Evolutionary conservation across 768 basidiomycete genomes (phyloP).

Genomic region (Pulveroboletus frians): DNA sequence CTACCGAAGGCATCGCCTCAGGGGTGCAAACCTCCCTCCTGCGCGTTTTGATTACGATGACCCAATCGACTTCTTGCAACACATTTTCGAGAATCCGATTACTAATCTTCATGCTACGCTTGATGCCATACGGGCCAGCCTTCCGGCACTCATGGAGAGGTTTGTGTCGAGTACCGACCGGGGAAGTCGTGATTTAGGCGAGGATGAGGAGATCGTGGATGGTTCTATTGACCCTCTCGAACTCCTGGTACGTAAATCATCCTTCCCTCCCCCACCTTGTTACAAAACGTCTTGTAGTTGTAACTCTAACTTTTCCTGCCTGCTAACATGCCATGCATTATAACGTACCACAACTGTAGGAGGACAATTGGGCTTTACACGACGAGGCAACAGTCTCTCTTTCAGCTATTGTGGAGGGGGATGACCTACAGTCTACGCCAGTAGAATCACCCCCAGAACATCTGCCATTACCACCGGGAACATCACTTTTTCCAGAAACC

Average conservation of each 20-base stretch:
- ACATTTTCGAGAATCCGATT: slow-evolving; percentile 44
- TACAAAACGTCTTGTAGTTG: slow-evolving; percentile 27
- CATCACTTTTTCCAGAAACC: slow-evolving; percentile 9
- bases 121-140: slow-evolving; percentile 31
- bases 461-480: neutral
- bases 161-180: slow-evolving; percentile 9
- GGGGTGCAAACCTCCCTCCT: slow-evolving; percentile 21
- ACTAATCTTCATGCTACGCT: slow-evolving; percentile 40
- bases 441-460: slow-evolving; percentile 1
- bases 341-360: slow-evolving; percentile 10
- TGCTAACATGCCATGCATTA: slow-evolving; percentile 10
- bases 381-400: slow-evolving; percentile 1
- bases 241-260: slow-evolving; percentile 19
- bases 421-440: slow-evolving; percentile 1
- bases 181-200: slow-evolving; percentile 30
- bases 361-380: slow-evolving; percentile 5
- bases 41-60: slow-evolving; percentile 28
- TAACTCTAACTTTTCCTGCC: slow-evolving; percentile 27
- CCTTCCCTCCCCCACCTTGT: slow-evolving; percentile 20
- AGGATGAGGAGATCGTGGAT: slow-evolving; percentile 24
- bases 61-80: slow-evolving; percentile 40
- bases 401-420: neutral
- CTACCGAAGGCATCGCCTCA: slow-evolving; percentile 22
- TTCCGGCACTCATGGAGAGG: slow-evolving; percentile 29
- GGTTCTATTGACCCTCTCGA: slow-evolving; percentile 14